Base-by-base conservation (phyloP, 768 basidiomycete species). In the Pleurotus djamor region DNA sequence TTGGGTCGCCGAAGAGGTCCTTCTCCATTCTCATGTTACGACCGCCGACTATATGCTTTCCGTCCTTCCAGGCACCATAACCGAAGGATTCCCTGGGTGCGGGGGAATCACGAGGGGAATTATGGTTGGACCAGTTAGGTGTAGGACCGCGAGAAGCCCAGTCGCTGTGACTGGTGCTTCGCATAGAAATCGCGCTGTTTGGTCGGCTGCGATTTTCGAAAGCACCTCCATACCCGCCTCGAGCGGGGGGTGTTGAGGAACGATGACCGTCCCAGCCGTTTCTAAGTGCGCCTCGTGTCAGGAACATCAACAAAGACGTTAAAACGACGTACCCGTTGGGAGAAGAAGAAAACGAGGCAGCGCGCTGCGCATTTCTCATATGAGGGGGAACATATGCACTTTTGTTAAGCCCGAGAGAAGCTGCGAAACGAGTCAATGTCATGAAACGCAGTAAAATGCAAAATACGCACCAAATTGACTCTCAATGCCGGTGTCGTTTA, bases 11-110 rank as follows among this genome's bases (percentile, higher is more conserved):
- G 67, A 89, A 99, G 41, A 99, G 89, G 69, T 98, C 96, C 77
- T 94, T 95, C 79, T 99, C 97, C 66, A 96, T 81, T 65, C 95
- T 88, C 70, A 78, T 76, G 79, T 96, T 97, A 67, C 89, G 87
- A 16, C 79, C 76, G 48, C 94, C 97, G n/a, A 87, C 76, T 60
- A 92, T 73, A 71, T 99, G 97, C 66, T 84, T 81, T 66, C 91
- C 95, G 63, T 97, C 93, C 69, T 83, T 89, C 97, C 97, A 99
- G 37, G 72, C 74, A 48, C 97, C 96, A 66, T 68, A 81, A 52
- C 88, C 88, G 52, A 82, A 79, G 48, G 69, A 61, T 60, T 86
- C 85, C 49, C 86, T 83, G 7, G 54, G 54, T 36, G 78, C 75
- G 59, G 77, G 74, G 33, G 75, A 72, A 17, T 77, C 77, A 57